Conservation (phyloP, 345 rosid species). For the Hibiscus mutabilis region DNA sequence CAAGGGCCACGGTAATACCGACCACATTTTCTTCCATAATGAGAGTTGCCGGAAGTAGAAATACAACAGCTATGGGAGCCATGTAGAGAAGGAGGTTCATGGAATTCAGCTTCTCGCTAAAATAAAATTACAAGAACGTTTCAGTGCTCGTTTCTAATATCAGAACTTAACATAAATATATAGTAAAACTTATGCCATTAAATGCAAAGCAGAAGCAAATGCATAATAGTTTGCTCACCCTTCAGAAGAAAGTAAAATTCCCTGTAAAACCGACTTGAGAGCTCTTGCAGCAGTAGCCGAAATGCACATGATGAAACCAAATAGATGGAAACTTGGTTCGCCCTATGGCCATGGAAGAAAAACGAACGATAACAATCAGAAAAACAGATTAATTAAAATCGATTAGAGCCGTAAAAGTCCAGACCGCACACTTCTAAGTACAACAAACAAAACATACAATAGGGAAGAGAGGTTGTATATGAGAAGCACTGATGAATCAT, state of each 20-base stretch:
- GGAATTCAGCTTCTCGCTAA: slow-evolving; percentile 96
- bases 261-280: slow-evolving; percentile 93
- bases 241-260: slow-evolving; percentile 96
- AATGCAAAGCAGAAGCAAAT: neutral
- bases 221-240: slow-evolving; percentile 50
- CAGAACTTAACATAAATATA: neutral
- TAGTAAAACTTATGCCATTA: neutral
- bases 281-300: slow-evolving; percentile 98
- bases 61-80: slow-evolving; percentile 96
- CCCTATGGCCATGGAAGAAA: slow-evolving; percentile 40
- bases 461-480: neutral
- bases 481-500: neutral
- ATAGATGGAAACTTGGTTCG: slow-evolving; percentile 96
- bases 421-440: neutral
- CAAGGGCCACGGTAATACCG: slow-evolving; percentile 90
- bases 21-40: slow-evolving; percentile 93
- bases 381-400: neutral
- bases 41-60: slow-evolving; percentile 89
- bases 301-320: slow-evolving; percentile 90
- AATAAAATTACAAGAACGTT: slow-evolving; percentile 12
- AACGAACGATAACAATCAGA: neutral
- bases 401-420: neutral
- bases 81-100: slow-evolving; percentile 97
- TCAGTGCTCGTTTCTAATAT: slow-evolving; percentile 16
- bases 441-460: neutral